Conservation (phyloP, 1,284 basidiomycete genomes). For the Irpex sp. region DNA sequence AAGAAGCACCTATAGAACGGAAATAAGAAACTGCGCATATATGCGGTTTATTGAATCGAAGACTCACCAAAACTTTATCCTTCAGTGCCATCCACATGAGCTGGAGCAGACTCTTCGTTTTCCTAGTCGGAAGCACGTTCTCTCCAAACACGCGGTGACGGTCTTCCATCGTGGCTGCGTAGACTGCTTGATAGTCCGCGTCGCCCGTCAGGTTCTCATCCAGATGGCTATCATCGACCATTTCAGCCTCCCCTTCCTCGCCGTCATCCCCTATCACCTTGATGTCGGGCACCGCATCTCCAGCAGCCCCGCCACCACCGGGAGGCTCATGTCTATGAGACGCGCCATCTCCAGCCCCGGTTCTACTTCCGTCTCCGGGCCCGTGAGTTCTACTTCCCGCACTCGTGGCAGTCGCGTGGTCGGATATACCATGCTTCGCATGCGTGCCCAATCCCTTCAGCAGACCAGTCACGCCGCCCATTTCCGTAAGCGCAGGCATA, state of each 20-base stretch:
- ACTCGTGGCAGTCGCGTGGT: background rate
- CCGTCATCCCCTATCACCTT: slow-evolving; percentile 36
- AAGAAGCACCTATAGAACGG: slow-evolving; percentile 66
- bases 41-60: background rate
- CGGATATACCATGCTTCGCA: slow-evolving; percentile 48
- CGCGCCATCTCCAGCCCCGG: slow-evolving; percentile 24
- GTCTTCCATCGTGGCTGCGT: slow-evolving; percentile 55
- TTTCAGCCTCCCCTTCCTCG: slow-evolving; percentile 8
- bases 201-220: slow-evolving; percentile 18
- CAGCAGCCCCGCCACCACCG: slow-evolving; percentile 4
- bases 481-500: slow-evolving; percentile 58
- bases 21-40: background rate
- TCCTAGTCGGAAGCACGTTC: slow-evolving; percentile 79
- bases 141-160: slow-evolving; percentile 77
- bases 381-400: background rate
- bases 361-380: background rate
- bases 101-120: slow-evolving; percentile 75
- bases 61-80: slow-evolving; percentile 84
- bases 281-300: slow-evolving; percentile 34
- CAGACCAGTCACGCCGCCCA: slow-evolving; percentile 76
- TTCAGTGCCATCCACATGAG: slow-evolving; percentile 95
- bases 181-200: slow-evolving; percentile 36
- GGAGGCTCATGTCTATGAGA: slow-evolving; percentile 36
- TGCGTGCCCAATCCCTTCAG: slow-evolving; percentile 76
- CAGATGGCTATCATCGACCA: slow-evolving; percentile 15